A percentile compares a stretch with the other conserved stretches of the same genome.
Evolutionary conservation across 805 yeast genomes (phyloP).

Genomic region (Sugiyamaella qingdaonensis): DNA sequence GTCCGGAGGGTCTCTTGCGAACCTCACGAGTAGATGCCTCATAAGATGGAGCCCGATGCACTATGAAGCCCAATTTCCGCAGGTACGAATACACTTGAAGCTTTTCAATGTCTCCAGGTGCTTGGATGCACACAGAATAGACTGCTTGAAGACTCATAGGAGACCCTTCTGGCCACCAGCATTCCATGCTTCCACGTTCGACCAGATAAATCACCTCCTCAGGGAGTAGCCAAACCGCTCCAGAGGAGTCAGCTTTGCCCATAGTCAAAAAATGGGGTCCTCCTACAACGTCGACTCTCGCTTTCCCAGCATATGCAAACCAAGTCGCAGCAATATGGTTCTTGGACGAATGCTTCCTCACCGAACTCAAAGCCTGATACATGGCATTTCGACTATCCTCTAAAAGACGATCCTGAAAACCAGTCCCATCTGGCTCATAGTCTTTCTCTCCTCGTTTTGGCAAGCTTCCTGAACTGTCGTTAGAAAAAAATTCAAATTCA

Average conservation of each 20-base stretch:
- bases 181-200: constrained; percentile 68
- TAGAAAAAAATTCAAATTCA: background rate
- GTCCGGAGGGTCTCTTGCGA: background rate
- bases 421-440: constrained; percentile 75
- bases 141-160: constrained; percentile 60
- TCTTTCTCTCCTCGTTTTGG: constrained; percentile 85
- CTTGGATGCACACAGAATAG: constrained; percentile 48
- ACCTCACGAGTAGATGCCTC: constrained; percentile 3
- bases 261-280: constrained; percentile 73
- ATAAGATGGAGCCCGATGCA: constrained; percentile 33
- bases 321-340: constrained; percentile 52
- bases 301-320: constrained; percentile 33
- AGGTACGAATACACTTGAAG: constrained; percentile 69
- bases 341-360: constrained; percentile 38
- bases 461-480: constrained; percentile 24
- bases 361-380: constrained; percentile 57
- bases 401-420: constrained; percentile 45
- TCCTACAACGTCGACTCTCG: constrained; percentile 46
- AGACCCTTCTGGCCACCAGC: constrained; percentile 28
- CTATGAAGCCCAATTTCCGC: constrained; percentile 74
- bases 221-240: constrained; percentile 49
- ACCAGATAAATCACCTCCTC: constrained; percentile 74
- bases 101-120: constrained; percentile 44
- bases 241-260: constrained; percentile 54
- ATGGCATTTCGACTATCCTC: constrained; percentile 59